Evolutionary conservation across 2,329 filamentous ascomycete genomes (phyloP), one percentile per base, ranked within the genome.

Genomic region (Penicillium sp.): DNA sequence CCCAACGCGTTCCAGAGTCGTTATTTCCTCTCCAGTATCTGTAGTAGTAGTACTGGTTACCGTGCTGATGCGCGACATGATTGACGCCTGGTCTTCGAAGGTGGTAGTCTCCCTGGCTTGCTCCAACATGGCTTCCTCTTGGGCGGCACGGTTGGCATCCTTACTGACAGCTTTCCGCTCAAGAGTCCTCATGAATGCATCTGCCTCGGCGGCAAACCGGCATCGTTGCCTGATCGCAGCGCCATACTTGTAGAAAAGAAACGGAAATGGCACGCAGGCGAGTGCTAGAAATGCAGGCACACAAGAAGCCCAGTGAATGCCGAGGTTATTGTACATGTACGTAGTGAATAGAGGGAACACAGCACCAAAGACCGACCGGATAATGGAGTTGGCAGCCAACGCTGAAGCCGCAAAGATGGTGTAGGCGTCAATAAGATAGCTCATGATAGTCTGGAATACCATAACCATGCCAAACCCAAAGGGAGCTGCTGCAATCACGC

Each of bases 391-490:
- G 38, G 90, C 90, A 11, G 91, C 90, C 71, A 96, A 79, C 3
- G 91, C 90, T 57, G 74, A 77, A 20, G 76, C 76, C n/a, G 76
- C 75, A 65, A 75, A 77, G 12, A 73, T 65, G 3, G 76, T 75
- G 65, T 77, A 79, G 12, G 74, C 76, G 66, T 87, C 83, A 9
- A 93, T 90, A 61, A 95, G 77, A 74, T 95, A 96, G 16, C 90
- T 95, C 71, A 96, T 96, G 63, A 95, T 84, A 54, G 91, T 90
- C 56, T 84, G 87, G 73, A 90, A 97, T 26, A 88, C 84, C 56
- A 95, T 81, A 59, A 96, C 82, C 54, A 83, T 87, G 55, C 83
- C 89, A 68, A 80, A 77, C 57, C 85, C 88, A 73, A 91, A 92
- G 43, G 91, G 76, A 43, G 71, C 79, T 24, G 85, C 87, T 20